A percentile compares a stretch with the other conserved stretches of the same genome.
Conservation (phyloP, 805 yeast genomes). For the Saccharomycopsis babjevae region DNA sequence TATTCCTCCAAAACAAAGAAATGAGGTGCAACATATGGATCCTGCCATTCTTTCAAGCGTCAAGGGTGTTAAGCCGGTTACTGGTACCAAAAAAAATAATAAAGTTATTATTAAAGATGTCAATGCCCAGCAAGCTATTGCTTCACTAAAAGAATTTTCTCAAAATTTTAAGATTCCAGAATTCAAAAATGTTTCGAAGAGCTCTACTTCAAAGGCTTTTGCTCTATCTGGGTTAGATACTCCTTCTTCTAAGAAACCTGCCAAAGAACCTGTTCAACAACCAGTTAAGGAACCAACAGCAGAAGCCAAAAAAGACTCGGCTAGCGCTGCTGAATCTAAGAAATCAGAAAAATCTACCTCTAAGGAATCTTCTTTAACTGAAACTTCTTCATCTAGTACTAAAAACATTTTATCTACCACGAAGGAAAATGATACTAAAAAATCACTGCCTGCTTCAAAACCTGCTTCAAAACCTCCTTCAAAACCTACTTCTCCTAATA, state of each 20-base stretch:
- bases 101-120: slow-evolving; percentile 15
- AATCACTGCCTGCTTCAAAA: neutral
- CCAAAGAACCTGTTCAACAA: neutral
- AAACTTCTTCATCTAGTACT: slow-evolving; percentile 1
- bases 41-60: slow-evolving; percentile 54
- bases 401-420: slow-evolving; percentile 5
- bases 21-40: slow-evolving; percentile 37
- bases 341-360: slow-evolving; percentile 8
- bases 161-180: slow-evolving; percentile 70
- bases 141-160: slow-evolving; percentile 66
- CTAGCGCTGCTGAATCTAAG: slow-evolving; percentile 16
- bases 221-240: neutral
- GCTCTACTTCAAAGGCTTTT: neutral
- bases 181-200: neutral
- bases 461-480: neutral
- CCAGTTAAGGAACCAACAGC: neutral
- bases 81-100: neutral
- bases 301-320: slow-evolving; percentile 18
- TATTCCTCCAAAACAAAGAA: slow-evolving; percentile 49
- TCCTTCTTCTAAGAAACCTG: neutral
- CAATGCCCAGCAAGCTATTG: slow-evolving; percentile 52
- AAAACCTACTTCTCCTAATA: slow-evolving; percentile 17
- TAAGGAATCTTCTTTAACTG: neutral
- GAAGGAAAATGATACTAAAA: slow-evolving; percentile 8
- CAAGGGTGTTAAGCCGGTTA: neutral